Percentiles rank a stretch among this genome's conserved stretches.
Conservation (phyloP, 2,329 filamentous ascomycete species). For the Chalara sp. region DNA sequence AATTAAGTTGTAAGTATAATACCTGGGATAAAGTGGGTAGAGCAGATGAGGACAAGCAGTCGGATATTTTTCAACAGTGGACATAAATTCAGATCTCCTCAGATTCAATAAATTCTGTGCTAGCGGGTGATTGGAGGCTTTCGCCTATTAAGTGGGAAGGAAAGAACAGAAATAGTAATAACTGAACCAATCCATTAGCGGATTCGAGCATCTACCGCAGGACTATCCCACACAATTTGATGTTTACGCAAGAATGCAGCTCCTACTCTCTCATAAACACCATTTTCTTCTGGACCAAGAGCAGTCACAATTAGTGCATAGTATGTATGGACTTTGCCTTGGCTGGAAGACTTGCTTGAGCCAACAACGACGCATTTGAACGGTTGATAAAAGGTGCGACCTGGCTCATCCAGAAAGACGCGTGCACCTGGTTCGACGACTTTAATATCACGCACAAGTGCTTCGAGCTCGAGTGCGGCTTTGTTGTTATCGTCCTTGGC, state of each 20-base stretch:
- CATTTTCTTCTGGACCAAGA: background rate
- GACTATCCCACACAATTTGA: conserved; percentile 2
- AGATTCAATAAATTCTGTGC: too few species aligned
- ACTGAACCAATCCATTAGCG: background rate
- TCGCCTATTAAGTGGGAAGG: background rate
- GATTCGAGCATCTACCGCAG: background rate
- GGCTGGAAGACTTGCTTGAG: background rate
- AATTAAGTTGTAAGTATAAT: too few species aligned
- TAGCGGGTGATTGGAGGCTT: conserved; percentile 18
- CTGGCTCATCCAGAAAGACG: background rate
- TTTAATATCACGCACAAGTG: background rate
- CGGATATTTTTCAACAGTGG: too few species aligned
- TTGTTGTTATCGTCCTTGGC: background rate
- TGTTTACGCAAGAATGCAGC: conserved; percentile 1
- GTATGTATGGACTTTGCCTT: background rate
- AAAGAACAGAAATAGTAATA: background rate
- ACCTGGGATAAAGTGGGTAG: too few species aligned
- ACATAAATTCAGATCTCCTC: too few species aligned
- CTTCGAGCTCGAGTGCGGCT: background rate
- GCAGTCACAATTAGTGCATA: conserved; percentile 1
- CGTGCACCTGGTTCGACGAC: background rate
- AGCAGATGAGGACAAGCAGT: too few species aligned
- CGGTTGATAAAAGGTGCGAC: background rate
- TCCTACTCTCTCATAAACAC: conserved; percentile 1
- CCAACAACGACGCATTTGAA: background rate